Percentiles rank a stretch among this genome's conserved stretches.
Evolutionary conservation across 2,329 filamentous ascomycete genomes (phyloP).

Genomic region (Fusarium begoniae): DNA sequence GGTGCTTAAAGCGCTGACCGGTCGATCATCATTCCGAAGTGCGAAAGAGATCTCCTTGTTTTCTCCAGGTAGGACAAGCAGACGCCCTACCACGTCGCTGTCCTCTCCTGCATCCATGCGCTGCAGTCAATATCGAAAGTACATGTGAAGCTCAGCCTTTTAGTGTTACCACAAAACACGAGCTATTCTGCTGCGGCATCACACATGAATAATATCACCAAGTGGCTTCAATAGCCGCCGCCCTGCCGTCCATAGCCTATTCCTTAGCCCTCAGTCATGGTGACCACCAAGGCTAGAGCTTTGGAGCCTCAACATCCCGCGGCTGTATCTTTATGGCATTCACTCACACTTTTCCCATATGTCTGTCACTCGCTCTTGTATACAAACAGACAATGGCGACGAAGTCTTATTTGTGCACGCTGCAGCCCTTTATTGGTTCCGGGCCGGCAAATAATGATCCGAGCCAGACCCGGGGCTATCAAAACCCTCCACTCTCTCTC

Average conservation of each 20-base stretch:
- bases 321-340: neutral
- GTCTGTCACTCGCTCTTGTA: neutral
- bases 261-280: neutral
- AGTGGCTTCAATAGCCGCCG: slow-evolving; percentile 11
- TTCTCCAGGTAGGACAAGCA: slow-evolving; percentile 13
- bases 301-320: slow-evolving; percentile 13
- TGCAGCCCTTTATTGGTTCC: slow-evolving; percentile 10
- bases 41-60: neutral
- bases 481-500: slow-evolving; percentile 23
- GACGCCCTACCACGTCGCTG: slow-evolving; percentile 6
- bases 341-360: neutral
- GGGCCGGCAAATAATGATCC: slow-evolving; percentile 29
- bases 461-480: slow-evolving; percentile 29
- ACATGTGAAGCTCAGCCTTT: neutral
- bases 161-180: slow-evolving; percentile 28
- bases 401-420: neutral
- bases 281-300: neutral
- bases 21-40: neutral
- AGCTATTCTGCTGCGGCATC: neutral
- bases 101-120: slow-evolving; percentile 4
- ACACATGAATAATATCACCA: neutral
- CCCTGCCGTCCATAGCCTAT: neutral
- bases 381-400: neutral
- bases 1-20: neutral
- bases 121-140: slow-evolving; percentile 1